Evolutionary conservation across 805 yeast genomes (phyloP).

Genomic region (Kurtzmaniella fragi): DNA sequence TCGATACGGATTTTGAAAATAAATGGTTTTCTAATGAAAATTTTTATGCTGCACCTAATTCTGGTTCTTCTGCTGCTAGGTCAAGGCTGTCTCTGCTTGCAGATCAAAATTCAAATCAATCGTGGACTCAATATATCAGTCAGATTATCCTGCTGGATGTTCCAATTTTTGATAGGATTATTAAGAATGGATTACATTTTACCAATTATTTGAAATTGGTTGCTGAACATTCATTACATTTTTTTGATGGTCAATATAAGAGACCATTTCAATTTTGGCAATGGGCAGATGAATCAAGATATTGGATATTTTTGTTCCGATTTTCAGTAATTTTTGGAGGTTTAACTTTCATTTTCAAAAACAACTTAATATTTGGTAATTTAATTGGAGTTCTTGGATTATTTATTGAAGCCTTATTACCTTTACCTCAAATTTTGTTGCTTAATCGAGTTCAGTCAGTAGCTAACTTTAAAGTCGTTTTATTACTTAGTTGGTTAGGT

Average conservation of each 20-base stretch:
- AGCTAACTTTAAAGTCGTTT: conserved; percentile 72
- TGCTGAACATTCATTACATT: conserved; percentile 36
- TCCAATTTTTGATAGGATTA: neutral
- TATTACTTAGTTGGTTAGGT: conserved; percentile 79
- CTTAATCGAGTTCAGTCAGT: conserved; percentile 61
- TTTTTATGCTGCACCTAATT: neutral
- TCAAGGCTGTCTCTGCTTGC: no score
- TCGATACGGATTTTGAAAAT: conserved; percentile 27
- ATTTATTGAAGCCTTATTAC: conserved; percentile 65
- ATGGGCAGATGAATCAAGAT: conserved; percentile 59
- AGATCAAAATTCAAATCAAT: neutral
- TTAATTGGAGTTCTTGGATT: conserved; percentile 60
- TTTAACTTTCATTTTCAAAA: conserved; percentile 35
- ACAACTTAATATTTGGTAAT: conserved; percentile 36
- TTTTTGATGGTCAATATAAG: conserved; percentile 65
- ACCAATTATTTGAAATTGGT: conserved; percentile 2
- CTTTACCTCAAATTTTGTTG: conserved; percentile 74
- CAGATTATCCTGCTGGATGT: neutral
- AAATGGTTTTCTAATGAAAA: conserved; percentile 1
- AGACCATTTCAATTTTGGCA: conserved; percentile 80
- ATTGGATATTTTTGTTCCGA: conserved; percentile 57
- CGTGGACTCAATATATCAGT: neutral
- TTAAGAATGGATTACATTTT: neutral
- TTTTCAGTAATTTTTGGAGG: conserved; percentile 39
- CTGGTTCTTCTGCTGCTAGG: no score